Percentiles rank a stretch among this genome's conserved stretches.
Conservation (phyloP, 1,284 basidiomycete genomes). For the Rhodotorula sp. region DNA sequence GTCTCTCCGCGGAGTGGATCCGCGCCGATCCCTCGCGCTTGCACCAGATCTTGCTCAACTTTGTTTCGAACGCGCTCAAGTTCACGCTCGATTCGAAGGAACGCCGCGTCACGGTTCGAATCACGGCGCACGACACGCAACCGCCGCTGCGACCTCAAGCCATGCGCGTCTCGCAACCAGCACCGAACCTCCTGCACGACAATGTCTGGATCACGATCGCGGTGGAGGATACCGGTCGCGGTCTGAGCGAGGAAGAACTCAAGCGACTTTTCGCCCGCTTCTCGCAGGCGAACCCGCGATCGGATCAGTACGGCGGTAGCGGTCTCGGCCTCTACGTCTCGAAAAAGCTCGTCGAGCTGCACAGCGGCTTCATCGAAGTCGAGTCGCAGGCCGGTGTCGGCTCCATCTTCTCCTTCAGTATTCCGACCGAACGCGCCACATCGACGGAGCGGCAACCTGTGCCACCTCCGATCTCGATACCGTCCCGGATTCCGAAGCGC, state of each 20-base stretch:
- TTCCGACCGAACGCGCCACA: slow-evolving; percentile 9
- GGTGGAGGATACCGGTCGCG: slow-evolving; percentile 39
- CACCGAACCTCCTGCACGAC: neutral
- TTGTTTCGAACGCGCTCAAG: slow-evolving; percentile 38
- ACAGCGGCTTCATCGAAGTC: slow-evolving; percentile 34
- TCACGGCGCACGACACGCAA: slow-evolving; percentile 15
- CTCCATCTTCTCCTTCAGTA: slow-evolving; percentile 30
- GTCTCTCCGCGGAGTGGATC: slow-evolving; percentile 20
- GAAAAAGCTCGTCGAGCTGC: slow-evolving; percentile 34
- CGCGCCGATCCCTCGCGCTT: slow-evolving; percentile 40
- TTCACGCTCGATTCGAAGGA: slow-evolving; percentile 25
- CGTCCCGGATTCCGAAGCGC: neutral
- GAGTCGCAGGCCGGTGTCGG: slow-evolving; percentile 12
- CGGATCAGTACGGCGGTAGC: slow-evolving; percentile 19
- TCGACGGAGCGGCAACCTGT: neutral
- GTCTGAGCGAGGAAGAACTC: slow-evolving; percentile 33
- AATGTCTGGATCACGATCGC: slow-evolving; percentile 29
- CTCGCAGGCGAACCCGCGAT: slow-evolving; percentile 40
- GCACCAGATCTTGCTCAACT: slow-evolving; percentile 42
- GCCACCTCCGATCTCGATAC: neutral
- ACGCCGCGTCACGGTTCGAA: slow-evolving; percentile 17
- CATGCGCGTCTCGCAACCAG: slow-evolving; percentile 25
- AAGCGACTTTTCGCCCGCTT: slow-evolving; percentile 36
- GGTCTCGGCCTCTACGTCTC: slow-evolving; percentile 37
- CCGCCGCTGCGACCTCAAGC: slow-evolving; percentile 12